Base-by-base conservation (phyloP, 2,329 filamentous ascomycete genomes). In the Apiospora aurea region DNA sequence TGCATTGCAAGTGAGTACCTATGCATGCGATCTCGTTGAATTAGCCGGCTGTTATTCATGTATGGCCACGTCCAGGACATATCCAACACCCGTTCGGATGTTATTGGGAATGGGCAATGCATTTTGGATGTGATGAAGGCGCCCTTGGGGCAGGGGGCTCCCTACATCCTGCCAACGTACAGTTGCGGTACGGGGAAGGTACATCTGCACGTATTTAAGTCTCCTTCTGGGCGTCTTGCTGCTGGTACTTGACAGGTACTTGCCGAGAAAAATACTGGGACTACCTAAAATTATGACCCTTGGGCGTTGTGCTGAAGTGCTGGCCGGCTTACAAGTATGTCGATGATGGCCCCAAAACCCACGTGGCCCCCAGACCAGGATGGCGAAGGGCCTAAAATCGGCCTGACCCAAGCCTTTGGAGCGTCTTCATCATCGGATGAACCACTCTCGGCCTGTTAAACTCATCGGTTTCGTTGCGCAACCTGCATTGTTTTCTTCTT, bases 341-440 rank as follows among this genome's bases (percentile, higher is more conserved):
- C 57, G 57, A 34, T 64, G 57, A 64, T 64, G 18, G 34, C 57
- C 57, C 57, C 34, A 64, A 64, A 64, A 64, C 21, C 57, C 57
- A 64, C 57, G 57, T 64, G 57, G 57, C 57, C 57, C 34, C 57
- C 57, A 41, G 57, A 64, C 57, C 21, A 64, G 57, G 57, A 41
- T 64, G 21, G 34, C 5, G 14, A 8, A 29, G 57, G 57, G 16
- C 51, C 57, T 64, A 64, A 64, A 64, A 64, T 24, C 34, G 57
- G 57, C 21, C 57, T n/a, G 34, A 41, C 34, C 57, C 57, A 64
- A 38, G 57, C 57, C 34, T 21, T 18, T 64, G 57, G 57, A 64
- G 57, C 34, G 21, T 64, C 38, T 64, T 64, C 34, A 64, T 64
- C 34, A 64, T 64, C 57, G 11, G 57, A 64, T 21, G 57, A 64